Percentiles rank a stretch among this genome's conserved stretches.
Conservation (phyloP, 2,329 filamentous ascomycete species). For the Lecanicillium sp. region DNA sequence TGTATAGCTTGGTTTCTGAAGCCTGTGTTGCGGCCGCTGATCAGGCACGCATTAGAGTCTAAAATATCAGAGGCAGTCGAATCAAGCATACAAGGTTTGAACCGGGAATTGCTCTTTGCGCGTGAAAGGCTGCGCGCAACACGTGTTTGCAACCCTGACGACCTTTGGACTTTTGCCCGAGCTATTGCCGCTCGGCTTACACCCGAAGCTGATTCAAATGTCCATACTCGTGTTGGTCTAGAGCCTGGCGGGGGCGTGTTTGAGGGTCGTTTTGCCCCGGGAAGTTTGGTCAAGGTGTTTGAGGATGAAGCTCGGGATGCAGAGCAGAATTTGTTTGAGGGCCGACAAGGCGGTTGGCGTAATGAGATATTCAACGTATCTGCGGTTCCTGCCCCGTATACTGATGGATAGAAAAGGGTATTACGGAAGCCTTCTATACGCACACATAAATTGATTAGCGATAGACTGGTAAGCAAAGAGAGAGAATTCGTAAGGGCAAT, state of each 20-base stretch:
- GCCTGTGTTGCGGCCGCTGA: constrained; percentile 70
- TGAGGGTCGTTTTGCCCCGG: constrained; percentile 77
- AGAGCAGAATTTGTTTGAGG: constrained; percentile 66
- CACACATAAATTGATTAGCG: too few relatives aligned
- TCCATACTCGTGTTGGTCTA: constrained; percentile 67
- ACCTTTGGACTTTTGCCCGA: constrained; percentile 73
- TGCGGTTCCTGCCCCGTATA: neutral
- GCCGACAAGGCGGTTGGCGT: constrained; percentile 65
- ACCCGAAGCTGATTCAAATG: constrained; percentile 64
- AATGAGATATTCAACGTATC: constrained; percentile 68
- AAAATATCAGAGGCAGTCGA: constrained; percentile 67
- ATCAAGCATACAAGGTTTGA: constrained; percentile 61
- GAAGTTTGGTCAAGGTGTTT: constrained; percentile 85
- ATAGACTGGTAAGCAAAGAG: too few relatives aligned
- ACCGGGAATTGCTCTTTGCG: constrained; percentile 80
- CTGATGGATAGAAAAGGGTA: too few relatives aligned
- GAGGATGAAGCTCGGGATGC: constrained; percentile 67
- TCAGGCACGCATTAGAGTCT: constrained; percentile 71
- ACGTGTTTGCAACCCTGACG: constrained; percentile 68
- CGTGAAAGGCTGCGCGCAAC: constrained; percentile 80
- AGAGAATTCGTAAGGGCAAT: too few relatives aligned
- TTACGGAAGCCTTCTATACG: too few relatives aligned
- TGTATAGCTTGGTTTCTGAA: constrained; percentile 78
- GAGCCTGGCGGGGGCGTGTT: constrained; percentile 56
- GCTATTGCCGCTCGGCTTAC: constrained; percentile 71